Evolutionary conservation across 2,329 filamentous ascomycete genomes (phyloP).

Genomic region (Botrytis fabae): DNA sequence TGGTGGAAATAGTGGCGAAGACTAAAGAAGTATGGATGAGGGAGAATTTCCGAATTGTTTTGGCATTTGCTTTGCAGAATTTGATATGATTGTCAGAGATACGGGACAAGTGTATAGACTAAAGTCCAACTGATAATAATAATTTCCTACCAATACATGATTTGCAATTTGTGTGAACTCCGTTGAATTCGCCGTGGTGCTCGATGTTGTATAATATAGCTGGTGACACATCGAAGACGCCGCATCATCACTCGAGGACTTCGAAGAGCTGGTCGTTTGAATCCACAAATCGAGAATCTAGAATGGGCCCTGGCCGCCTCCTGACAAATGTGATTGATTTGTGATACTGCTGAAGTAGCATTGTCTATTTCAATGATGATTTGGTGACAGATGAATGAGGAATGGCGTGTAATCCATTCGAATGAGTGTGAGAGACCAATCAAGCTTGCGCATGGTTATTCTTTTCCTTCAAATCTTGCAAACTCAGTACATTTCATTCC

Average conservation of each 20-base stretch:
- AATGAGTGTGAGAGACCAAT: background rate
- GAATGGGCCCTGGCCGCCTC: background rate
- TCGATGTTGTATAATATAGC: background rate
- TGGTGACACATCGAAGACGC: background rate
- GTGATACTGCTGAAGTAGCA: background rate
- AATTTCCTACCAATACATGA: background rate
- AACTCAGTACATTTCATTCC: background rate
- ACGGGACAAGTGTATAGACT: background rate
- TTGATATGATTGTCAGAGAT: conserved; percentile 5
- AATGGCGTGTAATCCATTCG: background rate
- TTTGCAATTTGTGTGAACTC: background rate
- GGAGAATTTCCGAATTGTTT: background rate
- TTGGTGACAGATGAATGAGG: background rate
- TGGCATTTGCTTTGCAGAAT: background rate
- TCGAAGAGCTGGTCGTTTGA: no score
- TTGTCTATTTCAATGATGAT: background rate
- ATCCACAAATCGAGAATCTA: background rate
- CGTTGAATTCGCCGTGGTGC: background rate
- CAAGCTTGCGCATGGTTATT: no score
- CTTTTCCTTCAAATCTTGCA: background rate
- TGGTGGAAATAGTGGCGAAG: background rate
- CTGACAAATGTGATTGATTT: background rate
- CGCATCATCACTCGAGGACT: background rate
- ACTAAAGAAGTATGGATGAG: background rate
- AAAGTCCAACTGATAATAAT: background rate